phyloP scores from a whole-genome alignment of 2,329 filamentous ascomycete genomes.

The Nigrospora sphaerica region DNA sequence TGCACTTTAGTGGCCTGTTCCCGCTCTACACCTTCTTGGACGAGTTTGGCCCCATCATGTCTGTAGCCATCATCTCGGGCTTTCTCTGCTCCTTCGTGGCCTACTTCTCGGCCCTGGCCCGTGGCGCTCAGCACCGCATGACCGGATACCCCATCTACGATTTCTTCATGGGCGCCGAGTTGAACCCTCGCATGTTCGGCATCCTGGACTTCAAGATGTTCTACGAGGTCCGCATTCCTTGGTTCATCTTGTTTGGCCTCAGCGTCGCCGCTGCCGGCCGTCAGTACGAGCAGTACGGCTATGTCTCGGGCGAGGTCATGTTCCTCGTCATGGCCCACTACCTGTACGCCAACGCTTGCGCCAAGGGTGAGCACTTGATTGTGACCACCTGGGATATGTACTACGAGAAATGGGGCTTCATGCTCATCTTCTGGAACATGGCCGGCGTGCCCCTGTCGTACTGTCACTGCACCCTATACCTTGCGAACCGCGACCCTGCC shows the following conservation, averaged over 20 bases:
- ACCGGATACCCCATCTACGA: conserved; percentile 79
- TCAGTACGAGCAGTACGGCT: conserved; percentile 80
- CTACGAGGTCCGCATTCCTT: conserved; percentile 85
- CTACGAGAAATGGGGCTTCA: conserved; percentile 95
- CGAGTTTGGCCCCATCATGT: conserved; percentile 89
- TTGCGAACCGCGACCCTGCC: conserved; percentile 74
- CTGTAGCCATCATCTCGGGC: conserved; percentile 85
- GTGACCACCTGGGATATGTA: conserved; percentile 93
- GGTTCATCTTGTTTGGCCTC: conserved; percentile 82
- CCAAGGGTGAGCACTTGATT: conserved; percentile 88
- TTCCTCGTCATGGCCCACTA: conserved; percentile 88
- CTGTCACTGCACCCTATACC: conserved; percentile 87
- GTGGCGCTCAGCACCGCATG: conserved; percentile 87
- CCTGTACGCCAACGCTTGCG: conserved; percentile 86
- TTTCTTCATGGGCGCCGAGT: conserved; percentile 88
- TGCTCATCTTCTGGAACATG: conserved; percentile 97
- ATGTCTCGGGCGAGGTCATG: conserved; percentile 75
- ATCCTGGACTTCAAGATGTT: conserved; percentile 96
- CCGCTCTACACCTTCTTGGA: conserved; percentile 88
- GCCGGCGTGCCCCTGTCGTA: conserved; percentile 86
- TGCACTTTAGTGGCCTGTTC: conserved; percentile 82
- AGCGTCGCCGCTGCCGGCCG: conserved; percentile 69
- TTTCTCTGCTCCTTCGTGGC: conserved; percentile 77
- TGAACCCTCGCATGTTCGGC: conserved; percentile 82
- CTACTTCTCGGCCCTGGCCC: conserved; percentile 75